Conservation (phyloP, 108 stramenopile species). For the Stephanodiscus triporus region DNA sequence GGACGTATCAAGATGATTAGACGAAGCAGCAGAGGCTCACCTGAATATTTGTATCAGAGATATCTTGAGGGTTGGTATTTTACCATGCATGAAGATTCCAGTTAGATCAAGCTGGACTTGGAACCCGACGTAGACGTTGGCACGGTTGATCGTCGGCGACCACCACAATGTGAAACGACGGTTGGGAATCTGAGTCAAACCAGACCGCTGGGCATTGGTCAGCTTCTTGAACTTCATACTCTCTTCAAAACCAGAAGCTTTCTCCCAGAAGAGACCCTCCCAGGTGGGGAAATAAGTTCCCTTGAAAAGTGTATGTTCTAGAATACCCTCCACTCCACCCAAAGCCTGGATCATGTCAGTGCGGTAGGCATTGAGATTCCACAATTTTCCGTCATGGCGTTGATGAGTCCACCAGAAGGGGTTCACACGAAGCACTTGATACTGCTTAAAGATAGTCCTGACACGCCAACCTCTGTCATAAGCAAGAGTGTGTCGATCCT, state of each 20-base stretch:
- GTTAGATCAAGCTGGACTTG: constrained; percentile 99
- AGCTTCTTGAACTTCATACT: constrained; percentile 99
- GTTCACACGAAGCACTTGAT: constrained; percentile 94
- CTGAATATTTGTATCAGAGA: constrained; percentile 90
- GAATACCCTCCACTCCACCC: constrained; percentile 98
- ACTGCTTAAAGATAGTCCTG: constrained; percentile 97
- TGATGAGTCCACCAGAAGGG: constrained; percentile 99
- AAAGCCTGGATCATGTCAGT: constrained; percentile 99
- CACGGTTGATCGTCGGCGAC: constrained; percentile 99
- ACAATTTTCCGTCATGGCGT: constrained; percentile 99
- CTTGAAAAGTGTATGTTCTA: constrained; percentile 99
- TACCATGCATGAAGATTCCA: constrained; percentile 99
- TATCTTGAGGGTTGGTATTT: constrained; percentile 98
- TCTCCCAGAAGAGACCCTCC: constrained; percentile 99
- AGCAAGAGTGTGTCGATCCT: constrained; percentile 95
- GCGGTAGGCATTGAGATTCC: constrained; percentile 99
- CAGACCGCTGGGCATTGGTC: constrained; percentile 98
- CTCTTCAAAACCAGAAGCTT: constrained; percentile 98
- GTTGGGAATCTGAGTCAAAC: constrained; percentile 99
- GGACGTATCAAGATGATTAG: background rate
- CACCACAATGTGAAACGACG: constrained; percentile 99
- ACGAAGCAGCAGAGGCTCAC: constrained; percentile 7
- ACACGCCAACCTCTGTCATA: constrained; percentile 99
- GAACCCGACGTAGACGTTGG: constrained; percentile 99
- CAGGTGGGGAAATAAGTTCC: constrained; percentile 99